A percentile compares a stretch with the other conserved stretches of the same genome.
phyloP scores from a whole-genome alignment of 164 flowering plant genomes.

The Saururus chinensis region DNA sequence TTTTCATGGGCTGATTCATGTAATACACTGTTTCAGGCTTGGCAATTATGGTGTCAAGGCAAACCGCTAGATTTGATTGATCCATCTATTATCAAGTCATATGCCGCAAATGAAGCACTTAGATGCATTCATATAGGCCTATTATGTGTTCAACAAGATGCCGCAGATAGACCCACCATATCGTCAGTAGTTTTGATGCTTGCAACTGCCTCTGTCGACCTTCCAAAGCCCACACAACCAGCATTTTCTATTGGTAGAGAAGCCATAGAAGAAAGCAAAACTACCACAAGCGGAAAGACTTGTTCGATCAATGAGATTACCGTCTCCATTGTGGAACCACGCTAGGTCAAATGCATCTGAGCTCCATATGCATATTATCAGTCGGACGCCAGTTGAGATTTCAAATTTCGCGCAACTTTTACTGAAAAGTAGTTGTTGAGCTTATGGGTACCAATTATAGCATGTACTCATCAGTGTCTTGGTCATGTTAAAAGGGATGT shows the following conservation, averaged over 20 bases:
- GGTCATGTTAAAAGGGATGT: no score
- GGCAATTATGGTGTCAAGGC: slow-evolving; percentile 13
- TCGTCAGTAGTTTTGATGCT: slow-evolving; percentile 6
- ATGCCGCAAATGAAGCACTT: neutral
- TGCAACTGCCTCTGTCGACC: neutral
- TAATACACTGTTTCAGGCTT: neutral
- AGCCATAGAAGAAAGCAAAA: neutral
- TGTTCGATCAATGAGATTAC: slow-evolving; percentile 1
- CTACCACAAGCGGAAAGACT: neutral
- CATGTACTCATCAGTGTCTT: no score
- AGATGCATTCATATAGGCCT: slow-evolving; percentile 7
- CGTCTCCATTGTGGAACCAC: neutral
- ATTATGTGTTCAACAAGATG: slow-evolving; percentile 9
- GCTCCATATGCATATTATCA: no score
- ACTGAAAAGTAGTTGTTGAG: no score
- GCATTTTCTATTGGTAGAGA: neutral
- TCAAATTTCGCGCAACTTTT: no score
- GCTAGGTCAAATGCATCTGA: neutral
- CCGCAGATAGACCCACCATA: slow-evolving; percentile 9
- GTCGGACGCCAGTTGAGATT: no score
- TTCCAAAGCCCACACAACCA: slow-evolving; percentile 4
- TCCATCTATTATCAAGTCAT: neutral
- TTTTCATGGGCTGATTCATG: neutral
- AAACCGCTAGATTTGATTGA: slow-evolving; percentile 7
- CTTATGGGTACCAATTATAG: no score